Evolutionary conservation across 352 stramenopile species (phyloP).

Genomic region (Aphanomyces astaci): DNA sequence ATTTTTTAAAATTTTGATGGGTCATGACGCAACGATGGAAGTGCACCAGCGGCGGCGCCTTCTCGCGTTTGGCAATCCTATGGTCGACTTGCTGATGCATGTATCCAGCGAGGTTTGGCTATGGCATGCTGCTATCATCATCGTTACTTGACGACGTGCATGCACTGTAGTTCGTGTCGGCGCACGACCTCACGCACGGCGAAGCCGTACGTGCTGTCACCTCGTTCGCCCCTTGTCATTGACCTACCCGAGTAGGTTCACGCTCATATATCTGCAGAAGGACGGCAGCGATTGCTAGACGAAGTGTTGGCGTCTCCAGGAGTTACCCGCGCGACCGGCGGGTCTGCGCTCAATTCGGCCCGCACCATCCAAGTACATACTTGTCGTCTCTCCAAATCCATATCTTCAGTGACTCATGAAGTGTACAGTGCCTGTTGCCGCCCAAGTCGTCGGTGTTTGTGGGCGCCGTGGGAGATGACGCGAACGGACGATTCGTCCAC

Average conservation of each 20-base stretch:
- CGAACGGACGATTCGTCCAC: neutral
- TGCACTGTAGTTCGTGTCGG: slow-evolving; percentile 1
- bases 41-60: neutral
- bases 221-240: neutral
- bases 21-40: neutral
- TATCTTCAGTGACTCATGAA: neutral
- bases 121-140: no score
- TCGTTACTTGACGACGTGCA: no score
- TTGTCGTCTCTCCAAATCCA: neutral
- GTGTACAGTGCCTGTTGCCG: neutral
- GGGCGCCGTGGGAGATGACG: slow-evolving; percentile 17
- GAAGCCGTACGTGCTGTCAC: neutral
- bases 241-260: slow-evolving; percentile 7
- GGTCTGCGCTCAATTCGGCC: slow-evolving; percentile 19
- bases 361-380: slow-evolving; percentile 1
- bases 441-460: neutral
- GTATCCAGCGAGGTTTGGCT: slow-evolving; percentile 5
- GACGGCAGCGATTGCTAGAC: neutral
- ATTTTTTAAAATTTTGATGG: no score
- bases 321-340: neutral
- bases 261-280: neutral
- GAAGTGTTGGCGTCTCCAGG: neutral
- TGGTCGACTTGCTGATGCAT: slow-evolving; percentile 20
- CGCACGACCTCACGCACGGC: neutral
- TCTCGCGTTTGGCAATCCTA: slow-evolving; percentile 16